Base-by-base conservation (phyloP, 2,329 filamentous ascomycete species). In the Pseudogymnoascus sp. region DNA sequence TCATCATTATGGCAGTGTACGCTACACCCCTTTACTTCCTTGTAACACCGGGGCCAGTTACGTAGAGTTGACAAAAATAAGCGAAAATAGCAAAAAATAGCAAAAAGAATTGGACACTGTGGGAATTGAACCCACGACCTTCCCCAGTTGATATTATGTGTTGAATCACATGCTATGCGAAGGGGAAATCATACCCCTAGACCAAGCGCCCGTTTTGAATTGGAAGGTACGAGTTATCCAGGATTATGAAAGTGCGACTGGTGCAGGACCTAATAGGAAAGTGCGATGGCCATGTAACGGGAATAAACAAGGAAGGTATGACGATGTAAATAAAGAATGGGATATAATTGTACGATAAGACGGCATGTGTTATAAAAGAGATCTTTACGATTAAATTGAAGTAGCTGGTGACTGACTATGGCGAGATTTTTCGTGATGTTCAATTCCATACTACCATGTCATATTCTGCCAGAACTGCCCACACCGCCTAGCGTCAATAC, bases 111-210 rank as follows among this genome's bases (percentile, higher is more conserved):
- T 53, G 49, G 49, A 56, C 49, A 56, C 11, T 56, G 11, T 56
- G 49, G 49, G 49, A 56, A 56, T 56, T 56, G 49, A 56, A 56
- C 49, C 49, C 49, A 56, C 11, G 49, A 56, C 49, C 49, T 56
- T 56, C 49, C 49, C 49, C 49, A 49, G 1, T 2, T 28, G 6
- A 56, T 3, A 34, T 25, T 18, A 31, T 18, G 28, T 28, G 46
- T 34, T 18, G n/a, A 21, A 34, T 34, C 49, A 56, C 49, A 8
- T 56, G 28, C 2, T 56, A 3, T 56, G 49, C 49, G 49, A 56
- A 56, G 49, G 49, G 49, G 49, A 56, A 56, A 56, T 56, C 49
- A 56, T 56, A 56, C 49, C 49, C 49, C 49, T 56, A 56, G 49
- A 56, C 49, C 49, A 56, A 56, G 11, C 49, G 49, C 49, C 49